Conservation (phyloP, 495 filamentous ascomycete species). For the Neurospora sp. region DNA sequence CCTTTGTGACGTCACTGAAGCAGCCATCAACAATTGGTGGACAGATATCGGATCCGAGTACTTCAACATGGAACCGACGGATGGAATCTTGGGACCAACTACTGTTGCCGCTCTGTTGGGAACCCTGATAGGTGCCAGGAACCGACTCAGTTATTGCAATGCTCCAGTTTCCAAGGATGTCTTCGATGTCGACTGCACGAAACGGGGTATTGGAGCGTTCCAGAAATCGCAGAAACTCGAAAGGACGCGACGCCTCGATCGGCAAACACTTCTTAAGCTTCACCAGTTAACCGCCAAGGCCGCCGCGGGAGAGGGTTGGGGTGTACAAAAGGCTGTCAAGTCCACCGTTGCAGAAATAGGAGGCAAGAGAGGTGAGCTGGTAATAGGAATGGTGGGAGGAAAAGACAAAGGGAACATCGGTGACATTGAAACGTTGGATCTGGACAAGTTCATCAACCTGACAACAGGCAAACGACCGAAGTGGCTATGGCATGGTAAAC, state of each 20-base stretch:
- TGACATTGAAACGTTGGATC: constrained; percentile 81
- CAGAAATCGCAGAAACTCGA: constrained; percentile 81
- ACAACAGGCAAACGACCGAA: constrained; percentile 72
- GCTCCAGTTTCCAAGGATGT: constrained; percentile 85
- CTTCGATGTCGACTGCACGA: constrained; percentile 73
- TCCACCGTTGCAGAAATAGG: constrained; percentile 89
- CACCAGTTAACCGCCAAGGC: constrained; percentile 80
- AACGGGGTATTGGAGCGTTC: constrained; percentile 75
- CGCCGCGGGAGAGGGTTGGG: constrained; percentile 63
- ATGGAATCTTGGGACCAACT: constrained; percentile 85
- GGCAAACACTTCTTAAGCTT: constrained; percentile 69
- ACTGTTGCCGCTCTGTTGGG: constrained; percentile 85
- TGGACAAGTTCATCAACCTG: constrained; percentile 71
- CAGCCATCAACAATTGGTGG: constrained; percentile 92
- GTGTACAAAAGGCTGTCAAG: constrained; percentile 81
- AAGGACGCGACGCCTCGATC: constrained; percentile 68
- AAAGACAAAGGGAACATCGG: constrained; percentile 82
- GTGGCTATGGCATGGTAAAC: constrained; percentile 91
- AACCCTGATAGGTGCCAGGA: constrained; percentile 79
- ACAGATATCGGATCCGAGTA: constrained; percentile 81
- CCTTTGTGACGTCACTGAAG: constrained; percentile 87
- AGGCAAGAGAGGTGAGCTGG: constrained; percentile 90
- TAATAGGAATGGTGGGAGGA: constrained; percentile 85
- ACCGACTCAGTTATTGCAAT: constrained; percentile 67
- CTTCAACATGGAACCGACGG: constrained; percentile 83